These are phyloP conservation scores for Solanum pinnatisectum DNA, from an alignment of 257 asterid genomes.

Conservation along the genomic window DNA sequence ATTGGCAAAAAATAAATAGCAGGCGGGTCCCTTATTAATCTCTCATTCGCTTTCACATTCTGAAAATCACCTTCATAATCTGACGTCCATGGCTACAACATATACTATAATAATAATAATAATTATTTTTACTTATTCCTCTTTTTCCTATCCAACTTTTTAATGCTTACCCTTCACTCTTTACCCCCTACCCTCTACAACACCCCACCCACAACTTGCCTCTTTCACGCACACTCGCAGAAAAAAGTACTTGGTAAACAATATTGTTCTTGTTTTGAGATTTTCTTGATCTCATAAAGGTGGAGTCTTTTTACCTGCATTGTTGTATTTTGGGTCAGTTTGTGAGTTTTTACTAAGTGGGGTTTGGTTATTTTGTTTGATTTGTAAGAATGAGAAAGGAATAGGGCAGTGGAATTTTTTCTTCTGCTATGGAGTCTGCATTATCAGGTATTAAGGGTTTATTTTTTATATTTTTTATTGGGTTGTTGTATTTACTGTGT, in stretches of 20 bases:
- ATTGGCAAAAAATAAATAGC: neutral
- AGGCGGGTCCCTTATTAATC: neutral
- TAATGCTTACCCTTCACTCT: neutral
- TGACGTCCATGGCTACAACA: neutral
- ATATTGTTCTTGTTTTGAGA: neutral
- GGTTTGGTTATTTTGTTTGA: neutral
- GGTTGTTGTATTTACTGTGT: neutral
- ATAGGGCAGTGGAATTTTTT: constrained; percentile 7
- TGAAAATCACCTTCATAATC: neutral
- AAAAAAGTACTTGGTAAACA: neutral
- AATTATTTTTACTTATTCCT: neutral
- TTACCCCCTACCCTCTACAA: neutral
- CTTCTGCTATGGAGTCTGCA: constrained; percentile 7
- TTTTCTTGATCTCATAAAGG: neutral
- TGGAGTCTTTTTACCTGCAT: neutral
- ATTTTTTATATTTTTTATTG: neutral
- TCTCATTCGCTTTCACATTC: neutral
- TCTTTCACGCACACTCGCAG: neutral
- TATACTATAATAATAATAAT: neutral
- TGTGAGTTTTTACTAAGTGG: neutral
- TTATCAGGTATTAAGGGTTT: constrained; percentile 13
- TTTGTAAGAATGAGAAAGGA: constrained; percentile 14
- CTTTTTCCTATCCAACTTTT: neutral
- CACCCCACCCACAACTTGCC: neutral
- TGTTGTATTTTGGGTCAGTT: neutral